Percentiles rank a stretch among this genome's conserved stretches.
These are phyloP conservation scores for Pseudoscleropodium purum DNA, from an alignment of 225 moss, liverwort and hornwort genomes.

Conservation along the genomic window DNA sequence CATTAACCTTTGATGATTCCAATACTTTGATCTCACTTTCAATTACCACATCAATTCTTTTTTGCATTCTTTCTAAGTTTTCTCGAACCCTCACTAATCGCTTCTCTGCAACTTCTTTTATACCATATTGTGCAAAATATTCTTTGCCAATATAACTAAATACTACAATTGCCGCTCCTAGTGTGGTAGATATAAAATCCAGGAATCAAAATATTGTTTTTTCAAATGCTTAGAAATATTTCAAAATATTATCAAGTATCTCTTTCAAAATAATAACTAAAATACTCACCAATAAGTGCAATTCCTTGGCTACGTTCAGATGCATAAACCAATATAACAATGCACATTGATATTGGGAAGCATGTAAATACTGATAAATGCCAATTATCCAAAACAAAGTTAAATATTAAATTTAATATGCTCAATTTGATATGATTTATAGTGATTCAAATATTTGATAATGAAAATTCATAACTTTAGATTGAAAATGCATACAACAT, in stretches of 20 bases:
- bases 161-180: constrained; percentile 32
- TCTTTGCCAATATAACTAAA: constrained; percentile 59
- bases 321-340: constrained; percentile 43
- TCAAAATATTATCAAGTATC: no score
- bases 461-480: neutral
- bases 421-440: no score
- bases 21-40: constrained; percentile 35
- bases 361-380: constrained; percentile 8
- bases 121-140: constrained; percentile 47
- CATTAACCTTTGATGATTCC: neutral
- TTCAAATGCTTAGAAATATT: no score
- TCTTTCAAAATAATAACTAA: neutral
- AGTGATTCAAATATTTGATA: neutral
- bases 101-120: constrained; percentile 54
- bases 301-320: constrained; percentile 68
- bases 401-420: neutral
- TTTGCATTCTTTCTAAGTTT: constrained; percentile 70
- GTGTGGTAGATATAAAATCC: neutral
- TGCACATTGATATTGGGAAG: constrained; percentile 53
- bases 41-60: constrained; percentile 60
- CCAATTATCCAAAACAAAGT: neutral
- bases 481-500: neutral
- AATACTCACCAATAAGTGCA: constrained; percentile 28
- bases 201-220: neutral
- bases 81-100: constrained; percentile 44